A percentile compares a stretch with the other conserved stretches of the same genome.
phyloP scores from a whole-genome alignment of 2,329 filamentous ascomycete species.

The Xylogone sp. region DNA sequence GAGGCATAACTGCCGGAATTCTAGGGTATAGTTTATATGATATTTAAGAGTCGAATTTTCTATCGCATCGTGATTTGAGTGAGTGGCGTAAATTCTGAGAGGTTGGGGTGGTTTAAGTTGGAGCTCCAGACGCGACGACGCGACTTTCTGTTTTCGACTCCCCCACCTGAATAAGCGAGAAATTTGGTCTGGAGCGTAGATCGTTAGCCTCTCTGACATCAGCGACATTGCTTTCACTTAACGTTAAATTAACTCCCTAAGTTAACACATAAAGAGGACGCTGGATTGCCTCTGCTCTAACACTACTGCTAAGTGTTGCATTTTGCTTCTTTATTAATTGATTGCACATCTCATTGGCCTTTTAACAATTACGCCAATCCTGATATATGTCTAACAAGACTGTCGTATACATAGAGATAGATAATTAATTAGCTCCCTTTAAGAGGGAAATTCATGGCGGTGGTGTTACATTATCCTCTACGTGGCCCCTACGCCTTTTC shows the following conservation, averaged over 20 bases:
- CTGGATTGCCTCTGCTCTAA: no score
- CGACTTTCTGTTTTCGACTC: not conserved
- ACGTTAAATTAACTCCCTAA: no score
- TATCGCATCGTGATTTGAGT: not conserved
- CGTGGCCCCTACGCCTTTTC: constrained; percentile 18
- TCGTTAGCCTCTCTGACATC: not conserved
- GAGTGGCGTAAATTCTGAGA: not conserved
- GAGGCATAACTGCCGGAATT: constrained; percentile 21
- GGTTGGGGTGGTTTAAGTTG: not conserved
- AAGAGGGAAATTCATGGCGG: constrained; percentile 16
- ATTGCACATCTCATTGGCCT: no score
- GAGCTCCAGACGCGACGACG: not conserved
- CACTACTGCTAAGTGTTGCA: no score
- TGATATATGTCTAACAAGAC: no score
- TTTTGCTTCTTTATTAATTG: no score
- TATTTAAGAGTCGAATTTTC: not conserved
- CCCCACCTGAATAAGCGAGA: not conserved
- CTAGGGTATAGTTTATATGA: not conserved
- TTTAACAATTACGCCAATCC: no score
- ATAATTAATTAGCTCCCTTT: not conserved
- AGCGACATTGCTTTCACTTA: not conserved
- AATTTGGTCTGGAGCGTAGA: not conserved
- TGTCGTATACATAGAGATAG: not conserved
- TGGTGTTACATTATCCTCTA: constrained; percentile 21
- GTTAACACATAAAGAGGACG: no score